Conservation (phyloP, 1,139 yeast species). For the Suhomyces bribrorum region DNA sequence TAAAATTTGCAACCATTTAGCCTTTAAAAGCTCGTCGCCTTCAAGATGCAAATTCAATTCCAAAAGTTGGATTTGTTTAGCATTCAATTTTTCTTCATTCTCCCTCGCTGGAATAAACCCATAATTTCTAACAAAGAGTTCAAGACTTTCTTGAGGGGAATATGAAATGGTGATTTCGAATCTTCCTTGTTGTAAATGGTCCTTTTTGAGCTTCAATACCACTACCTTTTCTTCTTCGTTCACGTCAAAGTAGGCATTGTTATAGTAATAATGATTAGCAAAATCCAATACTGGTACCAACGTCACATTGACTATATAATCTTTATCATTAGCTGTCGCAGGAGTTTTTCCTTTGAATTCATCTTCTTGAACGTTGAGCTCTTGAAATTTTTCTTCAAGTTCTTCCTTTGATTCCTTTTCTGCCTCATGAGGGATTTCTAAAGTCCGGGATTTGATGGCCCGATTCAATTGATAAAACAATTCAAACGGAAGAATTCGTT, state of each 20-base stretch:
- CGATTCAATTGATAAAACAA: conserved; percentile 44
- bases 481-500: conserved; percentile 22
- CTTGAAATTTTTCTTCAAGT: conserved; percentile 3
- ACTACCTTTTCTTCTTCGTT: conserved; percentile 52
- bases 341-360: not conserved
- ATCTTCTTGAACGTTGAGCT: conserved; percentile 2
- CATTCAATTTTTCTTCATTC: not conserved
- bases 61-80: conserved; percentile 11
- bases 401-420: conserved; percentile 9
- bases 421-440: conserved; percentile 57
- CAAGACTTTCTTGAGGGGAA: conserved; percentile 47
- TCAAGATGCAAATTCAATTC: conserved; percentile 12
- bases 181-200: conserved; percentile 10
- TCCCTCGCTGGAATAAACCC: conserved; percentile 53
- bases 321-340: conserved; percentile 17
- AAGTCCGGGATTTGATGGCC: conserved; percentile 57
- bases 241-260: conserved; percentile 63
- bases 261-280: conserved; percentile 54
- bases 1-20: conserved; percentile 23
- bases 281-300: conserved; percentile 68
- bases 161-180: conserved; percentile 53
- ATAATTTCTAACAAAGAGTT: conserved; percentile 51
- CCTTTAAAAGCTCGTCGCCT: conserved; percentile 8
- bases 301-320: conserved; percentile 52
- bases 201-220: conserved; percentile 33